phyloP scores from a whole-genome alignment of 2,329 filamentous ascomycete genomes.

The Talaromyces marneffei region DNA sequence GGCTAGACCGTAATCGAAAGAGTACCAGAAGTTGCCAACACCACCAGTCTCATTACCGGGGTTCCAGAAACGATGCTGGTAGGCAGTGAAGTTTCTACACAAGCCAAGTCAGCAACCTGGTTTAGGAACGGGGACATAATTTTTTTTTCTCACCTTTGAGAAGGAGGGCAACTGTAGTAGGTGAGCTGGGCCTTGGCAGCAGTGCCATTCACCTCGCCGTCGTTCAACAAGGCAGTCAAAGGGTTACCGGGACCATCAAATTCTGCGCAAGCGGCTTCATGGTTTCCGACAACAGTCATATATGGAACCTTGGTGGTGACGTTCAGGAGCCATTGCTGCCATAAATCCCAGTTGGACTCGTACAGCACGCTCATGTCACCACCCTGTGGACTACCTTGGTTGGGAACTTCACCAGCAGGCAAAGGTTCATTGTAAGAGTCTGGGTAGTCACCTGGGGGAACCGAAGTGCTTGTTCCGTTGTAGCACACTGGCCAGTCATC shows the following conservation, averaged over 20 bases:
- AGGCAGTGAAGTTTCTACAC: constrained; percentile 46
- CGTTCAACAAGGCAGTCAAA: constrained; percentile 44
- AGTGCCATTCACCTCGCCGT: constrained; percentile 41
- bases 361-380: constrained; percentile 48
- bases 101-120: neutral
- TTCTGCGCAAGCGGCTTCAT: constrained; percentile 46
- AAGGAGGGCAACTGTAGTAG: constrained; percentile 50
- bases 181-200: constrained; percentile 34
- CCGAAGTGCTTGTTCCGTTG: constrained; percentile 42
- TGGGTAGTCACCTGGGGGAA: constrained; percentile 37
- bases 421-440: constrained; percentile 42
- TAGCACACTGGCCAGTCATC: constrained; percentile 48
- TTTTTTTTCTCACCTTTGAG: constrained; percentile 40
- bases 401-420: constrained; percentile 41
- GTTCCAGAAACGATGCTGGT: constrained; percentile 49
- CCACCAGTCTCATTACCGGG: constrained; percentile 45
- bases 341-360: constrained; percentile 49
- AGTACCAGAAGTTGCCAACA: constrained; percentile 51
- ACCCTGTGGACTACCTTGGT: constrained; percentile 44
- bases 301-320: constrained; percentile 44
- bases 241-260: constrained; percentile 44
- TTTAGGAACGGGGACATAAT: neutral
- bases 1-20: constrained; percentile 50
- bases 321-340: constrained; percentile 46
- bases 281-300: constrained; percentile 49